Percentiles rank a stretch among this genome's conserved stretches.
Evolutionary conservation across 257 asterid genomes (phyloP).

Genomic region (Scutellaria minor): DNA sequence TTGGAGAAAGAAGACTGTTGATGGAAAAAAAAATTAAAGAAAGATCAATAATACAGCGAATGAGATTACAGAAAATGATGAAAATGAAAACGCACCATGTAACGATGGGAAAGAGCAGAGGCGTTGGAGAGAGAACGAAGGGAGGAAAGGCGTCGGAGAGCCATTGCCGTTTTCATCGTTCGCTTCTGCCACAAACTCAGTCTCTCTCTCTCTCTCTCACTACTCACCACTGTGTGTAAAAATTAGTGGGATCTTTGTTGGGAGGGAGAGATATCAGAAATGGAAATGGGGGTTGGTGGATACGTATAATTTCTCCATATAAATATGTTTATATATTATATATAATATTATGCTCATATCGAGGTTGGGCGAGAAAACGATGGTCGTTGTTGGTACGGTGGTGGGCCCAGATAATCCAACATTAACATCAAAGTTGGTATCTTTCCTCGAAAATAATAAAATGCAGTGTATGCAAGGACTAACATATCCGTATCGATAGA

Average conservation of each 20-base stretch:
- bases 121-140: slow-evolving; percentile 44
- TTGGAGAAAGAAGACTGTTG: slow-evolving; percentile 67
- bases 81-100: slow-evolving; percentile 47
- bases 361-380: slow-evolving; percentile 20
- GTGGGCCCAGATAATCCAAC: slow-evolving; percentile 12
- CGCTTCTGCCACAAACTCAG: slow-evolving; percentile 1
- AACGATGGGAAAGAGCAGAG: slow-evolving; percentile 40
- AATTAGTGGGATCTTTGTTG: slow-evolving; percentile 16
- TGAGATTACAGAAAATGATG: neutral
- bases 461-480: too few relatives aligned
- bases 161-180: slow-evolving; percentile 54
- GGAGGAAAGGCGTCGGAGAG: slow-evolving; percentile 70
- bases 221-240: neutral
- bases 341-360: neutral
- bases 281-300: slow-evolving; percentile 34
- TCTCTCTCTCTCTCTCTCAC: neutral
- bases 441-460: too few relatives aligned
- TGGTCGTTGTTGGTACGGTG: slow-evolving; percentile 14
- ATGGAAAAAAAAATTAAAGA: slow-evolving; percentile 7
- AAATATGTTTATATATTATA: neutral
- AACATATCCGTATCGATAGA: too few relatives aligned
- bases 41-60: slow-evolving; percentile 10
- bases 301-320: neutral
- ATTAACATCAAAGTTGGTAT: too few relatives aligned
- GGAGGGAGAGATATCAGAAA: slow-evolving; percentile 15